Evolutionary conservation across 371 early-diverging fungal genomes (phyloP), one percentile per base, ranked within the genome.

Genomic region (Lichtheimia ornata): DNA sequence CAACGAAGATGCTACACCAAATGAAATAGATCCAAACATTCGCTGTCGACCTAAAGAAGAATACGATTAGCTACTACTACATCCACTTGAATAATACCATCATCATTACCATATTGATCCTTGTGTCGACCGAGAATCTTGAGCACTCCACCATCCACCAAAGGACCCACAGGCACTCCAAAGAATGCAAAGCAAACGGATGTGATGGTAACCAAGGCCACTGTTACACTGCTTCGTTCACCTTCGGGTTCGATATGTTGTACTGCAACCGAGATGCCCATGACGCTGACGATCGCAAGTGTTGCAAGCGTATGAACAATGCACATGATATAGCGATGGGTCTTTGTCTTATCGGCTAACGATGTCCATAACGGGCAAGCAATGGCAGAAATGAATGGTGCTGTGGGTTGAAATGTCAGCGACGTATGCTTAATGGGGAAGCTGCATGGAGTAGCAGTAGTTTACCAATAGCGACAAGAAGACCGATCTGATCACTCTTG

Each of bases 281-380:
- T 81, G 4, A 81, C 78, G 56, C 82, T 81, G 25, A 81, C 82
- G 58, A 81, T 78, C 35, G 78, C 74, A 2, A 81, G 27, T 2
- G 82, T 81, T 3, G 82, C 82, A 24, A 78, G 62, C 2, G 78
- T 81, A 56, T 81, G 82, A 1, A 81, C 65, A 43, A 81, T 68
- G 53, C 82, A 81, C 79, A 81, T 78, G 12, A 81, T 81, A 52
- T 74, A 78, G 2, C 77, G 59, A 51, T 81, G 82, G 2, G 79
- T 76, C 24, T 76, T 76, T 6, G 79, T 78, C 64, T 76, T 78
- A 61, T 81, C 82, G 2, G 82, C 82, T 20, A 81, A 61, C 3
- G 79, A 62, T 22, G 82, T 69, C 82, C 82, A 81, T 61, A 81
- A 59, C 3, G 82, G 82, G 65, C 82, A 81, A 17, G 82, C 82